Base-by-base conservation (phyloP, 1,139 yeast species). In the Pichia sp. region DNA sequence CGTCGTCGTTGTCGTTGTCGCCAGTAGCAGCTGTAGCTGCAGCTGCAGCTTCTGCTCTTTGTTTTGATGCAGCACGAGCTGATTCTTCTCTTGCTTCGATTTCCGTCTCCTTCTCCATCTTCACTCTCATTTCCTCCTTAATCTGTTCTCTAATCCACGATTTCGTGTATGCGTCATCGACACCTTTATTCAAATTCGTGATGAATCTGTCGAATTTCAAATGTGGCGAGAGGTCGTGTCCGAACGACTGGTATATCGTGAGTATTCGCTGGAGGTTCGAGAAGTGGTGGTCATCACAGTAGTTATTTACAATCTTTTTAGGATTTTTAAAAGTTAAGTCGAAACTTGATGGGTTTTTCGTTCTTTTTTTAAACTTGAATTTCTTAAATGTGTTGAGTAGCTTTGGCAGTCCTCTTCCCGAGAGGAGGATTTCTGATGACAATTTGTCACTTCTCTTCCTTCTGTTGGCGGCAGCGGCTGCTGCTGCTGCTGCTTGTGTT, bases 211-310 rank as follows among this genome's bases (percentile, higher is more conserved):
- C 49, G 37, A 64, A 63, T 41, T 56, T 57, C 40, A 59, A 58
- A 49, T 62, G 63, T 3, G 67, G 66, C 43, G 57, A 60, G 5
- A 64, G 46, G 14, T 55, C 53, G 47, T 64, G 67, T 9, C 65
- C 66, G 65, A 67, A 64, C 19, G 52, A 45, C 50, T 64, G 68
- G 42, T 62, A 64, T 0, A 61, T 48, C 21, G 57, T 55, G 12
- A 64, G 43, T 12, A 64, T 50, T 15, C 56, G 47, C 9, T 64
- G 53, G 36, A 64, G 48, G 50, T 64, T 64, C 28, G 60, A 56
- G 40, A 53, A 60, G 50, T 61, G 63, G 45, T 57, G 58, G 15
- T 61, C 52, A 15, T 51, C 47, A 6, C 54, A 55, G 28, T 21
- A 44, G 11, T 38, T 37, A 20, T 31, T 31, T 10, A 10, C 2